Conservation (phyloP, 345 rosid species). For the Laguncularia racemosa region DNA sequence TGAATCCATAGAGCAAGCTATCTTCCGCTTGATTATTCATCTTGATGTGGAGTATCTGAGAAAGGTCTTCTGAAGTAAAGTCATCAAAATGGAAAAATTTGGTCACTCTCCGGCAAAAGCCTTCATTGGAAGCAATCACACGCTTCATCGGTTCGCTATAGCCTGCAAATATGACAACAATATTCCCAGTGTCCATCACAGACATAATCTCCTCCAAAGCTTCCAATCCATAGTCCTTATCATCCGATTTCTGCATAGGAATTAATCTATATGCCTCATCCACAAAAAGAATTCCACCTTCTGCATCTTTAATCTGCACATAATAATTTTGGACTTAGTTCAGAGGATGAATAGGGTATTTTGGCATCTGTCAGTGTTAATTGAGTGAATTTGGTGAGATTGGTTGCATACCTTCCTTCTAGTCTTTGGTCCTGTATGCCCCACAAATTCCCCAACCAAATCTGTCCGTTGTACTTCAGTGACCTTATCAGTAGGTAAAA, state of each 20-base stretch:
- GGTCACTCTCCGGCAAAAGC: slow-evolving; percentile 94
- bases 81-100: slow-evolving; percentile 82
- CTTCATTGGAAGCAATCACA: slow-evolving; percentile 87
- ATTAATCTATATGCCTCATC: slow-evolving; percentile 94
- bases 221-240: slow-evolving; percentile 94
- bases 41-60: slow-evolving; percentile 76
- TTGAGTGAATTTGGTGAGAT: background rate
- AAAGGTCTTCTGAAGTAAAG: slow-evolving; percentile 63
- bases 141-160: slow-evolving; percentile 98
- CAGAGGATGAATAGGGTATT: too few species aligned
- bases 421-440: slow-evolving; percentile 98
- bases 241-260: slow-evolving; percentile 93
- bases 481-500: slow-evolving; percentile 65
- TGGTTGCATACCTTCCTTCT: slow-evolving; percentile 58
- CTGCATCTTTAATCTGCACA: slow-evolving; percentile 85
- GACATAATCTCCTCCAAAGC: slow-evolving; percentile 98
- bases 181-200: slow-evolving; percentile 83
- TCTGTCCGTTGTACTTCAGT: slow-evolving; percentile 64
- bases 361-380: background rate
- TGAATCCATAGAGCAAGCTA: slow-evolving; percentile 60
- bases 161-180: slow-evolving; percentile 92
- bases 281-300: slow-evolving; percentile 97
- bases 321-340: background rate
- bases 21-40: slow-evolving; percentile 65
- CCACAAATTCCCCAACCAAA: slow-evolving; percentile 98